These are phyloP conservation scores for Saccharomycopsis fodiens DNA, from an alignment of 805 yeast genomes.

Conservation along the genomic window DNA sequence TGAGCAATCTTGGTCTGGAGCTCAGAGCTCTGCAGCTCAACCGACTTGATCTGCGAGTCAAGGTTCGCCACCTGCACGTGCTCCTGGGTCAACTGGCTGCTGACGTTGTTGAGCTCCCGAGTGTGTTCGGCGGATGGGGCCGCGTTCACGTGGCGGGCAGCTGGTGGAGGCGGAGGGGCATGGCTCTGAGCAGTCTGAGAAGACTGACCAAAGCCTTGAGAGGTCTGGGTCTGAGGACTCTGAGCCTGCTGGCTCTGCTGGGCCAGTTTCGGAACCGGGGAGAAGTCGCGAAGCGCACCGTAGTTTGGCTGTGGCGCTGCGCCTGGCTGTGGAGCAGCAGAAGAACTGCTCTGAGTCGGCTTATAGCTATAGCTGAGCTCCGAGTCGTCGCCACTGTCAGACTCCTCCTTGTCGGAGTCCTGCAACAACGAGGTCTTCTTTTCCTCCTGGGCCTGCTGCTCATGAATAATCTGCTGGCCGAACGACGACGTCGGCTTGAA, in stretches of 20 bases:
- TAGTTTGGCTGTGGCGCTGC: slow-evolving; percentile 32
- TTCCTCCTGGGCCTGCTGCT: slow-evolving; percentile 28
- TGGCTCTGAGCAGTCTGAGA: slow-evolving; percentile 20
- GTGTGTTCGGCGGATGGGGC: not conserved
- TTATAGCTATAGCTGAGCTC: slow-evolving; percentile 19
- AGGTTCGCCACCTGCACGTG: slow-evolving; percentile 81
- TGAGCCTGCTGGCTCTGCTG: slow-evolving; percentile 17
- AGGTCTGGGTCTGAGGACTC: slow-evolving; percentile 21
- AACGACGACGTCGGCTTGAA: slow-evolving; percentile 82
- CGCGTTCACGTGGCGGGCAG: slow-evolving; percentile 14
- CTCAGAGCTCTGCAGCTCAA: slow-evolving; percentile 65
- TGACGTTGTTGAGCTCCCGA: slow-evolving; percentile 35
- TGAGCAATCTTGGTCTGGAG: slow-evolving; percentile 62
- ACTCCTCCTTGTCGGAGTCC: slow-evolving; percentile 30
- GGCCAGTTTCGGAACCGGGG: slow-evolving; percentile 33
- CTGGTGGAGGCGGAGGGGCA: slow-evolving; percentile 21
- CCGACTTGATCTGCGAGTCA: slow-evolving; percentile 75
- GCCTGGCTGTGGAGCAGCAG: slow-evolving; percentile 22
- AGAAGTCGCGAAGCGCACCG: slow-evolving; percentile 42
- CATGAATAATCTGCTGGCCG: slow-evolving; percentile 61
- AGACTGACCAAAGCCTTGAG: no score
- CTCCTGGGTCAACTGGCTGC: slow-evolving; percentile 67
- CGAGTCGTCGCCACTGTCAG: slow-evolving; percentile 27
- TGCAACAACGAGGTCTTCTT: slow-evolving; percentile 26
- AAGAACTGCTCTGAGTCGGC: slow-evolving; percentile 16